phyloP scores from a whole-genome alignment of 164 flowering plant species.

The Cinnamomum micranthum region DNA sequence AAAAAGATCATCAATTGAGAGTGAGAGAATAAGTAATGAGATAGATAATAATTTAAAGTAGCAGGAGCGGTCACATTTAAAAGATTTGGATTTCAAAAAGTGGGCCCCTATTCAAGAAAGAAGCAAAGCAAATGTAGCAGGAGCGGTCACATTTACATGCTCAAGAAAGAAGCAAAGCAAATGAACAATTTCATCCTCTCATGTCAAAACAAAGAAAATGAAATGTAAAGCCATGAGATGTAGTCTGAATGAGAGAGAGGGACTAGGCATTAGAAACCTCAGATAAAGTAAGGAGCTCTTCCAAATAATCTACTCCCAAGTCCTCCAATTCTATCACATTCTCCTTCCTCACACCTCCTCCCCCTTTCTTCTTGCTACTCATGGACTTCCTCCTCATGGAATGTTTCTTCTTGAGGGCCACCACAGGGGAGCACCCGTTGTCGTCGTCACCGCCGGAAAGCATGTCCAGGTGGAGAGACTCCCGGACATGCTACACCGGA shows the following conservation, averaged over 20 bases:
- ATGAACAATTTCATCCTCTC: background rate
- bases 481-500: constrained; percentile 39
- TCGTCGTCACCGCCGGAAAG: constrained; percentile 11
- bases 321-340: constrained; percentile 52
- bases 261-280: constrained; percentile 8
- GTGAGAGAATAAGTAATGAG: no score
- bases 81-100: no score
- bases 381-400: constrained; percentile 33
- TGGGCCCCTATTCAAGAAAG: no score
- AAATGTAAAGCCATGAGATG: background rate
- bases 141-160: background rate
- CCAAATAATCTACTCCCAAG: constrained; percentile 51
- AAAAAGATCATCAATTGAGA: no score
- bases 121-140: no score
- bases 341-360: constrained; percentile 14
- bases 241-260: no score
- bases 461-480: constrained; percentile 41
- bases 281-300: constrained; percentile 41
- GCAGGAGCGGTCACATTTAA: no score
- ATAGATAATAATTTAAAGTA: no score
- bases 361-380: constrained; percentile 19
- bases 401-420: constrained; percentile 51
- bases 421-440: constrained; percentile 51
- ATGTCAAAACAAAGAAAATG: no score
- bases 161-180: background rate